These are phyloP conservation scores for Naematelia encephala DNA, from an alignment of 768 basidiomycete species.

Conservation along the genomic window DNA sequence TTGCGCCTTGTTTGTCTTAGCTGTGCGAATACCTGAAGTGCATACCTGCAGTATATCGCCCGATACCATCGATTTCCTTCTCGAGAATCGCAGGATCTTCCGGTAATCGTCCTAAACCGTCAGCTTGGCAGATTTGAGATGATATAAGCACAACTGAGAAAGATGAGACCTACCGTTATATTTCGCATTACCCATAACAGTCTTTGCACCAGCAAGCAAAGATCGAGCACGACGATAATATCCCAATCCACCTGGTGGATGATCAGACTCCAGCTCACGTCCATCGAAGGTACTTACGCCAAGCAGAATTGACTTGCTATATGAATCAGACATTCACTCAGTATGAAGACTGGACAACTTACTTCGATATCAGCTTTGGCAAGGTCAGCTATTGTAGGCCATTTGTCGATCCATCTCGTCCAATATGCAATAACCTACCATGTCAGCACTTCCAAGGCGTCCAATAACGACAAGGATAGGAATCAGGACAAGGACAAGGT, in stretches of 20 bases:
- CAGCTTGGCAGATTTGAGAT: not conserved
- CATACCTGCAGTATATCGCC: slow-evolving; percentile 81
- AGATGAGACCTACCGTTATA: slow-evolving; percentile 37
- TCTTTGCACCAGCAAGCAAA: slow-evolving; percentile 77
- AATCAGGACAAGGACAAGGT: not conserved
- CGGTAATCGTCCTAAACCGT: slow-evolving; percentile 64
- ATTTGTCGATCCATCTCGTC: slow-evolving; percentile 77
- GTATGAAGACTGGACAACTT: too few relatives aligned
- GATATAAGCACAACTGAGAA: not conserved
- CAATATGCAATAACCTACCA: slow-evolving; percentile 81
- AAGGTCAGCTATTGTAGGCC: slow-evolving; percentile 74
- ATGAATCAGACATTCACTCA: not conserved
- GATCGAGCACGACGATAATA: slow-evolving; percentile 85
- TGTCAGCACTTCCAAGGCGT: not conserved
- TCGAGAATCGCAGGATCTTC: slow-evolving; percentile 77
- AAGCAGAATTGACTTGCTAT: slow-evolving; percentile 76
- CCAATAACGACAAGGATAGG: too few relatives aligned
- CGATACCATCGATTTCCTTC: slow-evolving; percentile 78
- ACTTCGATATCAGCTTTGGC: slow-evolving; percentile 54
- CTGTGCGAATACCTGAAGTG: too few relatives aligned
- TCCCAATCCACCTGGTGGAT: slow-evolving; percentile 58
- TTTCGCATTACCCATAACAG: slow-evolving; percentile 56
- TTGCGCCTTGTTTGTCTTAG: slow-evolving; percentile 35
- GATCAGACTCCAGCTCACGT: not conserved
- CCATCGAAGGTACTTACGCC: slow-evolving; percentile 57